Evolutionary conservation across 768 basidiomycete species (phyloP).

Genomic region (Lactifluus hygrophoroides): DNA sequence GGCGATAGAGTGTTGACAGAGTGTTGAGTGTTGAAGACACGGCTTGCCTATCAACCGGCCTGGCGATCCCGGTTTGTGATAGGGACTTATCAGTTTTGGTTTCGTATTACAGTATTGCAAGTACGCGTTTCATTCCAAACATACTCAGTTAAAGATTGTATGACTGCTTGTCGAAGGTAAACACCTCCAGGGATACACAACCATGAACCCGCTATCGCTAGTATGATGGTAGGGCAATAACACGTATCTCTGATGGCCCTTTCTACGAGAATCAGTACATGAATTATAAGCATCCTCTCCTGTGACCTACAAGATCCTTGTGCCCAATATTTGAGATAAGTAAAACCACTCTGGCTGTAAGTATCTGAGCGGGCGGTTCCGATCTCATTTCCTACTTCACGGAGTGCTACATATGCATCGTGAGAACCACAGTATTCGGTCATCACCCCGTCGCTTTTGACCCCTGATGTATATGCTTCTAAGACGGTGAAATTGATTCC

Average conservation of each 20-base stretch:
- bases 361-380: not conserved
- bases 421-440: not conserved
- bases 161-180: conserved; percentile 18
- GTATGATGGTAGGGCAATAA: conserved; percentile 22
- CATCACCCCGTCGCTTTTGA: not conserved
- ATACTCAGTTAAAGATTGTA: conserved; percentile 20
- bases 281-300: not conserved
- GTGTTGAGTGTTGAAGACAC: too few relatives aligned
- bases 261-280: not conserved
- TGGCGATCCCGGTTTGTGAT: too few relatives aligned
- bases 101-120: too few relatives aligned
- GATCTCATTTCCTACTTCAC: not conserved
- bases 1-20: too few relatives aligned
- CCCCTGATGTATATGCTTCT: not conserved
- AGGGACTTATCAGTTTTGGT: too few relatives aligned
- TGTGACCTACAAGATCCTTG: not conserved
- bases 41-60: too few relatives aligned
- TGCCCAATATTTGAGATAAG: not conserved
- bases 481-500: not conserved
- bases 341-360: not conserved
- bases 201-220: conserved; percentile 20
- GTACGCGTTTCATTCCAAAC: too few relatives aligned
- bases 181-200: conserved; percentile 21
- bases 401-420: not conserved
- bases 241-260: not conserved